Evolutionary conservation across 1,284 basidiomycete species (phyloP).

Genomic region (Irpex sp.): DNA sequence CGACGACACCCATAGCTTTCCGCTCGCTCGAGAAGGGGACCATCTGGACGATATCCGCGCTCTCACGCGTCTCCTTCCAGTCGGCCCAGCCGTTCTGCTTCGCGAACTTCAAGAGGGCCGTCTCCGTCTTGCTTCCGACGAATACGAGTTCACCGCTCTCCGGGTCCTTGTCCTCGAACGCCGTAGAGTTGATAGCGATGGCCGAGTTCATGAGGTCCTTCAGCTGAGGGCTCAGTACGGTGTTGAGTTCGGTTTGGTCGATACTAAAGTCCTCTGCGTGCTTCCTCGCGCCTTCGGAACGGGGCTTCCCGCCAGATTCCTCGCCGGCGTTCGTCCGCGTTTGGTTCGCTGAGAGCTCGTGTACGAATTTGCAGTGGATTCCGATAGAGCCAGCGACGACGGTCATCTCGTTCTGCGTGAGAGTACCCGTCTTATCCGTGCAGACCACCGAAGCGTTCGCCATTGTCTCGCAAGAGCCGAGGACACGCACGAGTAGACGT

Average conservation of each 20-base stretch:
- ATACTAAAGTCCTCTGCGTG: conserved; percentile 78
- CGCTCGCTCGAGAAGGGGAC: conserved; percentile 94
- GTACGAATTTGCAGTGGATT: conserved; percentile 91
- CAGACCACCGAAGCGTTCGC: conserved; percentile 95
- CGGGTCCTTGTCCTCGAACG: conserved; percentile 82
- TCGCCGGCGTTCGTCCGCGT: conserved; percentile 74
- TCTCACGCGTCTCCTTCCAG: conserved; percentile 69
- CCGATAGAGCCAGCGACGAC: conserved; percentile 96
- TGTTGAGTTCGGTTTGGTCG: conserved; percentile 72
- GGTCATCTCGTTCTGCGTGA: conserved; percentile 93
- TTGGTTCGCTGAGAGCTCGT: conserved; percentile 71
- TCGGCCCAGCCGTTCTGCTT: conserved; percentile 81
- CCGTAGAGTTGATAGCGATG: conserved; percentile 93
- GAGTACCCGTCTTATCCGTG: conserved; percentile 94
- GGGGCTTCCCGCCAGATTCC: conserved; percentile 32
- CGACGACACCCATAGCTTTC: conserved; percentile 95
- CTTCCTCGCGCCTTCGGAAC: conserved; percentile 28
- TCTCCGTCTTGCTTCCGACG: conserved; percentile 96
- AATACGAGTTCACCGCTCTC: conserved; percentile 68
- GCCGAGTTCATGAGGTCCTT: conserved; percentile 78
- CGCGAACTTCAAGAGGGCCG: conserved; percentile 88
- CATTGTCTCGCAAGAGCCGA: conserved; percentile 98
- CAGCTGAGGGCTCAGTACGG: conserved; percentile 60
- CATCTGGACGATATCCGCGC: conserved; percentile 78
- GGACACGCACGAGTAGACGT: conserved; percentile 91